phyloP scores from a whole-genome alignment of 306 rosid species.

The Carpinus fangiana region DNA sequence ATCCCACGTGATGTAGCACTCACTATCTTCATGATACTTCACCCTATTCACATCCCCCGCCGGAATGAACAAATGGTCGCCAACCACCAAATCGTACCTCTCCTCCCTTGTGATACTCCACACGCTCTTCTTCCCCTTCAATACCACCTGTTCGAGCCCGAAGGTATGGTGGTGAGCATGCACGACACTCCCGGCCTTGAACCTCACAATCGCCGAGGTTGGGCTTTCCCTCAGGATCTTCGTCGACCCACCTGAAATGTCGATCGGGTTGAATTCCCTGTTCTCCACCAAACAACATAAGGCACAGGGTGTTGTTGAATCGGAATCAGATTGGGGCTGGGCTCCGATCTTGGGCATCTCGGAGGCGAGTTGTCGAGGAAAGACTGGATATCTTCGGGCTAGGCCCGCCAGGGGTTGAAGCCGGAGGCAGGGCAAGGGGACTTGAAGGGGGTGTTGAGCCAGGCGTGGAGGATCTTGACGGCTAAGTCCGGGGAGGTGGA shows the following conservation, averaged over 20 bases:
- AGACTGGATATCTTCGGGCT: slow-evolving; percentile 51
- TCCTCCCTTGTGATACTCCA: slow-evolving; percentile 76
- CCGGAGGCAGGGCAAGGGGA: slow-evolving; percentile 68
- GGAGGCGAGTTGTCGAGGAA: slow-evolving; percentile 49
- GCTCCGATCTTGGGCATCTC: slow-evolving; percentile 70
- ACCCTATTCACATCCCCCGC: slow-evolving; percentile 80
- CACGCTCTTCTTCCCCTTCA: slow-evolving; percentile 75
- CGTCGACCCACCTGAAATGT: slow-evolving; percentile 88
- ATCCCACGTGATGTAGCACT: slow-evolving; percentile 91
- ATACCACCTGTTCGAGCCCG: slow-evolving; percentile 81
- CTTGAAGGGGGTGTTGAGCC: slow-evolving; percentile 82
- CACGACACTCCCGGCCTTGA: slow-evolving; percentile 80
- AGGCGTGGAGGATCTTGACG: slow-evolving; percentile 54
- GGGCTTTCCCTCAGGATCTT: slow-evolving; percentile 78
- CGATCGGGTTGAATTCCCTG: slow-evolving; percentile 59
- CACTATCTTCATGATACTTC: slow-evolving; percentile 65
- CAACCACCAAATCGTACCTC: slow-evolving; percentile 63
- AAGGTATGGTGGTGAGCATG: slow-evolving; percentile 91
- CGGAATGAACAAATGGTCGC: slow-evolving; percentile 75
- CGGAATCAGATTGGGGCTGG: slow-evolving; percentile 5
- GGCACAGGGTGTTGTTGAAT: too few species aligned
- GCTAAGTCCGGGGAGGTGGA: slow-evolving; percentile 60
- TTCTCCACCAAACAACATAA: slow-evolving; percentile 69
- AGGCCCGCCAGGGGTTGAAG: slow-evolving; percentile 67
- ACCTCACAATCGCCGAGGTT: slow-evolving; percentile 76